Conservation (phyloP, 164 flowering plant species). For the Malania oleifera region DNA sequence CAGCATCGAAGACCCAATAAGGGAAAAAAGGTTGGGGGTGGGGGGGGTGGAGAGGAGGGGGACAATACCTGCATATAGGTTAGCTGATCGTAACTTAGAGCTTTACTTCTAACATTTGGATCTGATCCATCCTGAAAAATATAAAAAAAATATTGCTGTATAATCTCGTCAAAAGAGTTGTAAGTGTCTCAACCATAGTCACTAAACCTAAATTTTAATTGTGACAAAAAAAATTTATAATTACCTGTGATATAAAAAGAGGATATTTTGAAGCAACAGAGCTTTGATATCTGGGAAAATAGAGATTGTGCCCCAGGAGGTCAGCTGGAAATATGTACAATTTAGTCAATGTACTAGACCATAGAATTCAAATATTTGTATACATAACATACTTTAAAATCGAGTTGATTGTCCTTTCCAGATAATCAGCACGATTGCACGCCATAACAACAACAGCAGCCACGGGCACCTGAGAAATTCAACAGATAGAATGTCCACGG, state of each 20-base stretch:
- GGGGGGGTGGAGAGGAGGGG: too few species aligned
- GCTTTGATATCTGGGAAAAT: conserved; percentile 61
- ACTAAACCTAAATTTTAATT: conserved; percentile 3
- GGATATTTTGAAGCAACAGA: conserved; percentile 86
- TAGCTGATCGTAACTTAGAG: conserved; percentile 73
- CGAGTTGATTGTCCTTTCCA: conserved; percentile 80
- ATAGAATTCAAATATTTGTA: conserved; percentile 2
- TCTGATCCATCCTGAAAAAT: conserved; percentile 75
- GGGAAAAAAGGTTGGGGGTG: too few species aligned
- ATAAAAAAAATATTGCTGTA: conserved; percentile 1
- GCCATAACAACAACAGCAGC: conserved; percentile 99
- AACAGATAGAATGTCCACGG: conserved; percentile 10
- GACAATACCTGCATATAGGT: conserved; percentile 85
- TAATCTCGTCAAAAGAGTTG: background rate
- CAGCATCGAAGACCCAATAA: too few species aligned
- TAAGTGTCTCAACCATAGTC: background rate
- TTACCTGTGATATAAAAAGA: conserved; percentile 92
- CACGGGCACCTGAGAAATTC: conserved; percentile 56
- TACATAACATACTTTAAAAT: conserved; percentile 56
- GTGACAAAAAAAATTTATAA: background rate
- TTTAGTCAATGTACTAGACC: background rate
- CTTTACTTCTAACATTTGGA: conserved; percentile 63
- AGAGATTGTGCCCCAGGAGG: conserved; percentile 1
- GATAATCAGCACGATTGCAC: conserved; percentile 95
- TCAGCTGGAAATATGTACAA: conserved; percentile 7